phyloP scores from a whole-genome alignment of 352 stramenopile species.

The Phytophthora pluvialis region DNA sequence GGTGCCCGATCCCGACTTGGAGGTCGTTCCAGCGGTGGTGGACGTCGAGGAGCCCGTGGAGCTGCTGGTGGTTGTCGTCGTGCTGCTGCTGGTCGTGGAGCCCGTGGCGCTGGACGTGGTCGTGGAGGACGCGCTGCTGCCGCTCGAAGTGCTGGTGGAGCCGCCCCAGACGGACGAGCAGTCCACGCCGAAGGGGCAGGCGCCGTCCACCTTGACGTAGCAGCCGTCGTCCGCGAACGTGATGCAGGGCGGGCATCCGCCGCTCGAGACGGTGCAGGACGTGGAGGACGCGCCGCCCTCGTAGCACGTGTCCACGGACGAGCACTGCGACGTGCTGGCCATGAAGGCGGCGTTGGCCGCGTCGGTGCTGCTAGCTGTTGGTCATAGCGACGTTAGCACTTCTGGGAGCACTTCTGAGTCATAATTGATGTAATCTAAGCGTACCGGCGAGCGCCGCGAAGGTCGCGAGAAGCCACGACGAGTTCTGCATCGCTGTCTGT shows the following conservation, averaged over 20 bases:
- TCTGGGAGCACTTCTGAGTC: no score
- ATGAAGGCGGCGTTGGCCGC: conserved; percentile 11
- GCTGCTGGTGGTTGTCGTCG: conserved; percentile 18
- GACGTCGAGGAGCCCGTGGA: conserved; percentile 12
- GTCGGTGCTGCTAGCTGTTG: conserved; percentile 6
- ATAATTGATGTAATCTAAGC: no score
- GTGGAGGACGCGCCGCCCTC: conserved; percentile 30
- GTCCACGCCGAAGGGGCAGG: conserved; percentile 40
- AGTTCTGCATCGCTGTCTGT: conserved; percentile 18
- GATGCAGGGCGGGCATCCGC: conserved; percentile 41
- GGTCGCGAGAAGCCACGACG: conserved; percentile 26
- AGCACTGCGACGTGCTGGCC: conserved; percentile 35
- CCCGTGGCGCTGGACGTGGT: not conserved
- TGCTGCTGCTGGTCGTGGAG: not conserved
- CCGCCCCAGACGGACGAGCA: conserved; percentile 34
- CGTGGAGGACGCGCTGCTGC: conserved; percentile 18
- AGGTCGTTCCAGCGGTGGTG: conserved; percentile 13
- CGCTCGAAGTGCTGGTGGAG: conserved; percentile 16
- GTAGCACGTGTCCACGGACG: conserved; percentile 37
- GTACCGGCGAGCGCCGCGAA: conserved; percentile 18
- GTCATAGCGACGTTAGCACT: no score
- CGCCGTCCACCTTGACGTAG: conserved; percentile 40
- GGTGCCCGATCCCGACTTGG: conserved; percentile 14
- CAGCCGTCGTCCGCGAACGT: conserved; percentile 47
- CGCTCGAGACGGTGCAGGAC: conserved; percentile 35